Evolutionary conservation across 2,329 filamentous ascomycete species (phyloP), one percentile per base, ranked within the genome.

Genomic region (Lojkania enalia): DNA sequence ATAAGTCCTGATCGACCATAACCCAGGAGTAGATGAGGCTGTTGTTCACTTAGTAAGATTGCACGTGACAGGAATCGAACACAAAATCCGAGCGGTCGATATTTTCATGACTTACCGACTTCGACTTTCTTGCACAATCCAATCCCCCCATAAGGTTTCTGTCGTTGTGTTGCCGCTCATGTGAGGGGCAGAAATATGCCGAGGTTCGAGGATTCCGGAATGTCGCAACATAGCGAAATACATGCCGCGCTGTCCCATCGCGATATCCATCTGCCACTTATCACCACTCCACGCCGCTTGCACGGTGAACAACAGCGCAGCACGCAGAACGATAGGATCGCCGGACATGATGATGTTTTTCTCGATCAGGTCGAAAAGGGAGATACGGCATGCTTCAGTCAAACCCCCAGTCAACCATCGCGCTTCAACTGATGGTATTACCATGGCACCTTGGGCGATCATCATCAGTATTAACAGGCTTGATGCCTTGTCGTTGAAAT

Each of bases 251-350:
- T 87, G 85, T 20, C 85, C 84, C 83, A 87, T 86, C 31, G 84
- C 81, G 52, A 87, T 86, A 58, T 88, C 84, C 84, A 87, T 88
- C 53, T 87, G 82, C 84, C 85, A 87, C 68, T 87, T 87, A 65
- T 88, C 85, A 35, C 85, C 85, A 60, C 84, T 86, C 85, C 85
- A 88, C 1, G 83, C 83, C 5, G 84, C 85, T 19, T 86, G 76
- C 1, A 84, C 77, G 1, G 81, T 86, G 62, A 87, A 87, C 2
- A 88, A 76, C 11, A 88, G 71, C 0, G 84, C 84, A 36, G 83
- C 83, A 29, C 84, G 78, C 33, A 88, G 73, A 0, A 85, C 80
- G 2, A 81, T 78, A 0, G 81, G 80, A 58, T 88, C 83, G 1
- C 82, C 79, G 11, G 82, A 81, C 71, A 87, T 77, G 64, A 84